phyloP scores from a whole-genome alignment of 352 stramenopile genomes.

The Phytophthora syringae region DNA sequence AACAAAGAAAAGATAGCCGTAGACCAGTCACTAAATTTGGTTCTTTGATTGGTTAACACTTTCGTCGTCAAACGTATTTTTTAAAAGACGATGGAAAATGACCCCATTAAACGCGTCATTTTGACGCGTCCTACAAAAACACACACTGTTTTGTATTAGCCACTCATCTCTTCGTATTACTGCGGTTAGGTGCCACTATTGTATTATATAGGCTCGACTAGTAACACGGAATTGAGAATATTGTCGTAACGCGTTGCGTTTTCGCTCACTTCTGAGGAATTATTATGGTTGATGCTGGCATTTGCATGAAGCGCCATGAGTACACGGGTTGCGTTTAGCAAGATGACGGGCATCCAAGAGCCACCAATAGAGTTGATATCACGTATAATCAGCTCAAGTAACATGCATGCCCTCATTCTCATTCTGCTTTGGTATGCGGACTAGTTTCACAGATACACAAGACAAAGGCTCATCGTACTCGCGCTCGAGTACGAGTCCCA shows the following conservation, averaged over 20 bases:
- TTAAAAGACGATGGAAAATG: background rate
- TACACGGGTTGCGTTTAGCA: background rate
- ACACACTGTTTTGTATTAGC: background rate
- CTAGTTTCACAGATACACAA: background rate
- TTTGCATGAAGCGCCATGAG: background rate
- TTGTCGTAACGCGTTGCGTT: background rate
- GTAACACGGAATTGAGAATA: background rate
- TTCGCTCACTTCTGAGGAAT: no score
- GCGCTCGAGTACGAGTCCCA: constrained; percentile 4
- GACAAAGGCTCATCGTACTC: background rate
- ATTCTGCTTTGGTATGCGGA: background rate
- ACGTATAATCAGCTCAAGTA: background rate
- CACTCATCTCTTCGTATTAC: background rate
- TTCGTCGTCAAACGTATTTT: background rate
- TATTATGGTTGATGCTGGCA: background rate
- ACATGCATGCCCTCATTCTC: background rate
- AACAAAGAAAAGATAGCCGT: no score
- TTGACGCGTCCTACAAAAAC: background rate
- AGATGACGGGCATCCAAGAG: background rate
- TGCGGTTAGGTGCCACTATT: background rate
- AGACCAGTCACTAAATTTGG: no score
- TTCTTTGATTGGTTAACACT: no score
- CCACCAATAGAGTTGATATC: background rate
- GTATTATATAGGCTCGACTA: background rate
- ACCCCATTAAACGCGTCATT: background rate